Base-by-base conservation (phyloP, 179 eudicot species). In the Pouteria campechiana region DNA sequence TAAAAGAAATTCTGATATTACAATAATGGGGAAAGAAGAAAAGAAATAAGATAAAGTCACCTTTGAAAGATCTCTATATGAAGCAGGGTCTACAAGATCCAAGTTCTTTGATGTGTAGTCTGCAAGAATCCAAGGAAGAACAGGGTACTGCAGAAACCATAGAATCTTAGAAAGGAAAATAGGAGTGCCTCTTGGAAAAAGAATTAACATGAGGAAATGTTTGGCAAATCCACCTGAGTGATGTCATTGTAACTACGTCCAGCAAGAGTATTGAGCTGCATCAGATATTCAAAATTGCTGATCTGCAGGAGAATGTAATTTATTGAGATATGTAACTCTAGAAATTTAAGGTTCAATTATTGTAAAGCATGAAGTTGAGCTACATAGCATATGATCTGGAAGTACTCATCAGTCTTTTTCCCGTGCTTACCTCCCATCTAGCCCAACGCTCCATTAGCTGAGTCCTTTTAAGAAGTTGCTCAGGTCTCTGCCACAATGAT, bases 381-480 rank as follows among this genome's bases (percentile, higher is more conserved):
- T 46, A 39, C 17, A 11, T 17, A 32, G 32, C 27, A 41, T 29
- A 24, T 12, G 22, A 57, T n/a, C n/a, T n/a, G n/a, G n/a, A n/a
- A n/a, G n/a, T n/a, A n/a, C n/a, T n/a, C 17, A 10, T 11, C 32
- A 12, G 32, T 32, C 37, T 32, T 29, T 8, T 52, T 2, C 16
- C 5, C 31, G 19, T 41, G n/a, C n/a, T n/a, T 76, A 92, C 99
- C 99, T 92, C 99, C 88, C 96, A 69, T 60, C 94, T 76, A 61
- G 94, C 85, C 99, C 99, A 92, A 56, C 99, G 93, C 61, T 92
- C 99, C 96, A 83, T 92, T 27, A 92, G 83, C 47, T 87, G 96
- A 67, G 81, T 87, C 66, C 96, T 77, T 52, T 92, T 83, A 37
- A 92, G 61, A 63, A 92, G 94, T 54, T 79, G 94, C 48, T 92